Percentiles rank a stretch among this genome's conserved stretches.
Conservation (phyloP, 768 basidiomycete species). For the Lentinula edodes region DNA sequence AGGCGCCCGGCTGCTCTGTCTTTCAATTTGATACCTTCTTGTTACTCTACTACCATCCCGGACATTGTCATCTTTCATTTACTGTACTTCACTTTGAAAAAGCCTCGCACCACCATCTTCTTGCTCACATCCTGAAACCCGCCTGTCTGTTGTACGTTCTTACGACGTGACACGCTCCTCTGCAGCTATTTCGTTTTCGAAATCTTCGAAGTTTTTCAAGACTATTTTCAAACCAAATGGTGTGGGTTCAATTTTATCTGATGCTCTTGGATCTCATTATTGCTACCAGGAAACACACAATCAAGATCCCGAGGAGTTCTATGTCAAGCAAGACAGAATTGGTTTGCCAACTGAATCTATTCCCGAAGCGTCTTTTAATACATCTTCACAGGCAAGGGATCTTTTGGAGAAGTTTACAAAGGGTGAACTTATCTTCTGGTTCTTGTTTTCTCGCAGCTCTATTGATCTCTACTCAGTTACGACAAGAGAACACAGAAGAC, state of each 20-base stretch:
- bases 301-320: slow-evolving; percentile 94
- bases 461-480: slow-evolving; percentile 48
- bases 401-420: slow-evolving; percentile 99
- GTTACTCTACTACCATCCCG: slow-evolving; percentile 11
- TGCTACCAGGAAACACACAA: slow-evolving; percentile 51
- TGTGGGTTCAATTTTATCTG: not conserved
- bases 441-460: slow-evolving; percentile 8
- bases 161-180: slow-evolving; percentile 4
- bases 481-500: slow-evolving; percentile 95
- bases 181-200: not conserved
- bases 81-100: not conserved
- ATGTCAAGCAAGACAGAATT: slow-evolving; percentile 96
- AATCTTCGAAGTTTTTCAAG: not conserved
- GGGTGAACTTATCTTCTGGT: slow-evolving; percentile 49
- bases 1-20: not conserved
- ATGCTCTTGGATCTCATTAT: slow-evolving; percentile 19
- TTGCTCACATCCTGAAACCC: not conserved
- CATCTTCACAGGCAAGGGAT: slow-evolving; percentile 76
- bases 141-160: not conserved
- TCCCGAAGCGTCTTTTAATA: not conserved
- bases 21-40: slow-evolving; percentile 3
- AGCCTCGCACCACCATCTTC: not conserved
- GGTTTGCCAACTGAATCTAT: slow-evolving; percentile 42
- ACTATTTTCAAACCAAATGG: not conserved
- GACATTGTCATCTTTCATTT: slow-evolving; percentile 3